Evolutionary conservation across 2,329 filamentous ascomycete genomes (phyloP).

Genomic region (Penicillium freii): DNA sequence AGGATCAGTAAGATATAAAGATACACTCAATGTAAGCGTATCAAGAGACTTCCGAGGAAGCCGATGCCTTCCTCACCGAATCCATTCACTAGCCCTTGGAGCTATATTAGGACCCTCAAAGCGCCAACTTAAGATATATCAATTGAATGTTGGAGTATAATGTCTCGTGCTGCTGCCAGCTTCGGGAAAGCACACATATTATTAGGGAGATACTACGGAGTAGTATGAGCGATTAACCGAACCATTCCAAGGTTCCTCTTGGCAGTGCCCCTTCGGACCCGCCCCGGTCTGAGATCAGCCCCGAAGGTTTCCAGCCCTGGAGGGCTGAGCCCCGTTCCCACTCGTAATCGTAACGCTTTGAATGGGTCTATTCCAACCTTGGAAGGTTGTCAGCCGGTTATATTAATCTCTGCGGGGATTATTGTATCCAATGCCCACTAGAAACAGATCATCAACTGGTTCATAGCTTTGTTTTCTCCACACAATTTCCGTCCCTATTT

Average conservation of each 20-base stretch:
- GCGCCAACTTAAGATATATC: background rate
- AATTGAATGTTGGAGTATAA: background rate
- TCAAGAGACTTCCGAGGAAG: too few relatives aligned
- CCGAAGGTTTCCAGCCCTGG: background rate
- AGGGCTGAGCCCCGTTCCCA: conserved; percentile 4
- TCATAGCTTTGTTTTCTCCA: background rate
- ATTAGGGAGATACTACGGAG: too few relatives aligned
- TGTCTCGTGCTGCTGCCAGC: background rate
- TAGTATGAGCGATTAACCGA: background rate
- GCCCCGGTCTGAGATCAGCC: background rate
- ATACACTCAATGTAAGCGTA: too few relatives aligned
- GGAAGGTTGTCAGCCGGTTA: background rate
- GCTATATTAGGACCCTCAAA: background rate
- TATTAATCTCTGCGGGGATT: background rate
- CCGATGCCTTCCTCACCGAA: too few relatives aligned
- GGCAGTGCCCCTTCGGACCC: background rate
- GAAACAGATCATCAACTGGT: background rate
- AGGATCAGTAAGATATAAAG: background rate
- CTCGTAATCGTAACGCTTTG: background rate
- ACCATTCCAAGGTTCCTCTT: background rate
- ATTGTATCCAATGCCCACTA: background rate
- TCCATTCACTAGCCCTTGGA: background rate
- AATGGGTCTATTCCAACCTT: background rate
- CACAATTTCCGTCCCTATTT: background rate
- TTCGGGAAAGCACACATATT: background rate